Percentiles rank a stretch among this genome's conserved stretches.
Conservation (phyloP, 768 basidiomycete species). For the Calvatia gigantea region DNA sequence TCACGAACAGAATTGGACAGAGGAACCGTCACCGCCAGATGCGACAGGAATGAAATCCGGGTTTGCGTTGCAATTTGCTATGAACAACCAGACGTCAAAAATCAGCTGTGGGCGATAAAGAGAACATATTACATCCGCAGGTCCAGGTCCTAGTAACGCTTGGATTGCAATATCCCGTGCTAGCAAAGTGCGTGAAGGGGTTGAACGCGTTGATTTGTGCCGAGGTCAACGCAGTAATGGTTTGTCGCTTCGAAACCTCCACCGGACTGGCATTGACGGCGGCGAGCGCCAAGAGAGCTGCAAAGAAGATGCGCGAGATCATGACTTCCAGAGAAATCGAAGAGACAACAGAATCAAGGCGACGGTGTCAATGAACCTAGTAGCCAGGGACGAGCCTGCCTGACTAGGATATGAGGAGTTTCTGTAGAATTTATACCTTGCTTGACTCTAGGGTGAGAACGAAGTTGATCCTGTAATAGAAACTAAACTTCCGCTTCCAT, state of each 20-base stretch:
- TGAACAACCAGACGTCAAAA: background rate
- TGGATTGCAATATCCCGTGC: conserved; percentile 46
- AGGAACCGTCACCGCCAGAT: conserved; percentile 46
- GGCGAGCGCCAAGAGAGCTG: background rate
- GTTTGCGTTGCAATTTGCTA: conserved; percentile 11
- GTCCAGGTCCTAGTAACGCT: conserved; percentile 43
- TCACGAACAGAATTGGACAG: conserved; percentile 39
- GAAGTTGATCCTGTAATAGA: background rate
- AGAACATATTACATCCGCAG: conserved; percentile 43
- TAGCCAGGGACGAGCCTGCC: too few relatives aligned
- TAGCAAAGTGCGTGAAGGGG: conserved; percentile 47
- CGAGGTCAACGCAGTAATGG: conserved; percentile 32
- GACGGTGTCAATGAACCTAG: background rate
- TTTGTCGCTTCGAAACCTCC: conserved; percentile 9
- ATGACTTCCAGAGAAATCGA: background rate
- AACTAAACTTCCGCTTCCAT: background rate
- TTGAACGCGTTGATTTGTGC: conserved; percentile 38
- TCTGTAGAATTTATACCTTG: background rate
- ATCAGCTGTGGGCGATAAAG: background rate
- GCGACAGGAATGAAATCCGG: conserved; percentile 41
- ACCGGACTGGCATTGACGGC: background rate
- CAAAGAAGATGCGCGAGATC: background rate
- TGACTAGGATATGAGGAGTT: too few relatives aligned
- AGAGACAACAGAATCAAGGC: background rate
- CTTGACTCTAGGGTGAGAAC: background rate